Evolutionary conservation across 768 basidiomycete genomes (phyloP).

Genomic region (Cystofilobasidium capitatum): DNA sequence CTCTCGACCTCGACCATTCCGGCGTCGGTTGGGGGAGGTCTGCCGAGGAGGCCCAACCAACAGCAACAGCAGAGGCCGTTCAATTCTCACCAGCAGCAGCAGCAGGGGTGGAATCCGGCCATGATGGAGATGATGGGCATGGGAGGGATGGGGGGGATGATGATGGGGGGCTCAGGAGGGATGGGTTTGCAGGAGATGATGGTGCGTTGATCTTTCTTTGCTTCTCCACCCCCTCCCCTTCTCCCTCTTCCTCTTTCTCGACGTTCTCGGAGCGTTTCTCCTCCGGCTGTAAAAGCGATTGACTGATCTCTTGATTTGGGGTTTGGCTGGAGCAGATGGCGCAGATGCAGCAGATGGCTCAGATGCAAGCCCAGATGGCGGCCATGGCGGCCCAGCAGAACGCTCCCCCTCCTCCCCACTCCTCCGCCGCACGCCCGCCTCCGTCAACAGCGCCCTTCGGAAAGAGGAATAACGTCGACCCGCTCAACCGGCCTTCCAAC

Average conservation of each 20-base stretch:
- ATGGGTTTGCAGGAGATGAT: constrained; percentile 73
- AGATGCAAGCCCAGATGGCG: constrained; percentile 36
- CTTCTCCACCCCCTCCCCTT: background rate
- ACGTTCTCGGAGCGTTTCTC: background rate
- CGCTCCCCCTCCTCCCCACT: constrained; percentile 14
- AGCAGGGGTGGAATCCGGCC: constrained; percentile 28
- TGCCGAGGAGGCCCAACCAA: constrained; percentile 29
- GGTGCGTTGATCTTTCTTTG: constrained; percentile 46
- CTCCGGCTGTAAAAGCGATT: background rate
- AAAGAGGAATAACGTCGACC: background rate
- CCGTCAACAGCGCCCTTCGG: background rate
- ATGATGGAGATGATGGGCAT: constrained; percentile 52
- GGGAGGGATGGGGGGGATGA: constrained; percentile 35
- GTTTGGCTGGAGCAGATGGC: constrained; percentile 56
- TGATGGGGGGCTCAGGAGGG: constrained; percentile 15
- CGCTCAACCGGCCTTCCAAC: background rate
- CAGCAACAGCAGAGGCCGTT: constrained; percentile 36
- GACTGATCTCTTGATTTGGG: background rate
- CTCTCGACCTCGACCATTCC: constrained; percentile 30
- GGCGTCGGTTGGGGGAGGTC: background rate
- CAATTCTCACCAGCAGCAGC: constrained; percentile 40
- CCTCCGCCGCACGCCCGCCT: background rate
- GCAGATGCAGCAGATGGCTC: constrained; percentile 67
- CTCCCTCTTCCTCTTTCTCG: background rate
- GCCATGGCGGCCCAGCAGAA: constrained; percentile 28